These are phyloP conservation scores for Aspergillus pseudotamarii DNA, from an alignment of 2,329 filamentous ascomycete genomes.

Conservation along the genomic window DNA sequence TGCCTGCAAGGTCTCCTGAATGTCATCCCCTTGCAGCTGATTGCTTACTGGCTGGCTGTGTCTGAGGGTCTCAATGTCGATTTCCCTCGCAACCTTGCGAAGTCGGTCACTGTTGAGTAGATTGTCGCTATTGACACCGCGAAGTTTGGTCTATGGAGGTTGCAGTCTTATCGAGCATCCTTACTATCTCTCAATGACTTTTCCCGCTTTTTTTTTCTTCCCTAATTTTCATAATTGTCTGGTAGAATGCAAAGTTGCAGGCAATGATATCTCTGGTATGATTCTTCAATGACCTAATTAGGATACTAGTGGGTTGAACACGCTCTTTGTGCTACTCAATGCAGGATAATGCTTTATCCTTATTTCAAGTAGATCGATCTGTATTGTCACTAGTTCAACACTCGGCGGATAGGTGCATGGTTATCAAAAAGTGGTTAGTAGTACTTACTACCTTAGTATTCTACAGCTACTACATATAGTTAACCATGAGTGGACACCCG, in stretches of 20 bases:
- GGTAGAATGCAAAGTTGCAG: slow-evolving; percentile 10
- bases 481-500: too few relatives aligned
- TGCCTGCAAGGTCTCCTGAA: slow-evolving; percentile 95
- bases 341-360: background rate
- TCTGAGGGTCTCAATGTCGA: slow-evolving; percentile 96
- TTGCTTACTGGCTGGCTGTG: slow-evolving; percentile 98
- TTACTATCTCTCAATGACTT: slow-evolving; percentile 3
- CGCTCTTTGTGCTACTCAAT: background rate
- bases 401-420: too few relatives aligned
- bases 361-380: background rate
- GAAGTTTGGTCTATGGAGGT: background rate
- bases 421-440: too few relatives aligned
- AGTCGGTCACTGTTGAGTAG: slow-evolving; percentile 98
- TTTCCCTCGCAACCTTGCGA: slow-evolving; percentile 97
- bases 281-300: background rate
- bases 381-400: background rate
- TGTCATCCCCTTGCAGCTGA: slow-evolving; percentile 94
- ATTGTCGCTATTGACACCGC: background rate
- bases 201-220: background rate
- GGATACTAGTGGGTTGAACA: background rate
- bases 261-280: background rate
- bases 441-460: background rate
- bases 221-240: slow-evolving; percentile 4
- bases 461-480: background rate
- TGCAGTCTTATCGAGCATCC: background rate